phyloP scores from a whole-genome alignment of 2,329 filamentous ascomycete genomes.

The Cladosporium sp. region DNA sequence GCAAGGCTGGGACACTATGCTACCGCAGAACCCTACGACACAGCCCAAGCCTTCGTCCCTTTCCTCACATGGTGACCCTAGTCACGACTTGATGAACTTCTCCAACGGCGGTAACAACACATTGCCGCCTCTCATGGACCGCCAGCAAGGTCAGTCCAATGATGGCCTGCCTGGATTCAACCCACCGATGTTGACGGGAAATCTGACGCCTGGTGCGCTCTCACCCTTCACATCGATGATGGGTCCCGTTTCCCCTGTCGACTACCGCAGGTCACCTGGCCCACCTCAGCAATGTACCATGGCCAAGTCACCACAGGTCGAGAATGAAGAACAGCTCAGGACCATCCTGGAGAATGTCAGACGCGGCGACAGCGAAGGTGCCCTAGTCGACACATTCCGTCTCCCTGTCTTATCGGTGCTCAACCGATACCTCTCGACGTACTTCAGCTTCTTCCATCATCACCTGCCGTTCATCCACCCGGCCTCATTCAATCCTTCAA shows the following conservation, averaged over 20 bases:
- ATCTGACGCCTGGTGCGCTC: slow-evolving; percentile 66
- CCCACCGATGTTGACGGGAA: slow-evolving; percentile 65
- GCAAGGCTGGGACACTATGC: slow-evolving; percentile 80
- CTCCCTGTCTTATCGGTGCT: slow-evolving; percentile 74
- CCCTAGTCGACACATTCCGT: slow-evolving; percentile 83
- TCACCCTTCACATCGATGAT: slow-evolving; percentile 68
- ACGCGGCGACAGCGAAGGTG: slow-evolving; percentile 72
- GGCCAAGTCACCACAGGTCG: slow-evolving; percentile 72
- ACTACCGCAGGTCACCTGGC: slow-evolving; percentile 67
- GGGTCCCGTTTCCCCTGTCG: slow-evolving; percentile 63
- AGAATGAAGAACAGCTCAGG: slow-evolving; percentile 78
- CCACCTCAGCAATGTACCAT: slow-evolving; percentile 61
- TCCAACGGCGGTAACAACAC: slow-evolving; percentile 34
- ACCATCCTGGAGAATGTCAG: slow-evolving; percentile 83
- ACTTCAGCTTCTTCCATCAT: slow-evolving; percentile 96
- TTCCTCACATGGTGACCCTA: slow-evolving; percentile 43
- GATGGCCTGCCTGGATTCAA: slow-evolving; percentile 51
- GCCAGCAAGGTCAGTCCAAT: slow-evolving; percentile 36
- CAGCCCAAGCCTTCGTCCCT: slow-evolving; percentile 71
- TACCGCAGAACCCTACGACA: slow-evolving; percentile 60
- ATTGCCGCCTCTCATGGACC: slow-evolving; percentile 64
- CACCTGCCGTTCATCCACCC: slow-evolving; percentile 95
- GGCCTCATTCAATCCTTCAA: slow-evolving; percentile 77
- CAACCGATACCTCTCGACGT: slow-evolving; percentile 90
- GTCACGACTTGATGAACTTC: slow-evolving; percentile 51